phyloP scores from a whole-genome alignment of 306 rosid species.

The Coriaria nepalensis region DNA sequence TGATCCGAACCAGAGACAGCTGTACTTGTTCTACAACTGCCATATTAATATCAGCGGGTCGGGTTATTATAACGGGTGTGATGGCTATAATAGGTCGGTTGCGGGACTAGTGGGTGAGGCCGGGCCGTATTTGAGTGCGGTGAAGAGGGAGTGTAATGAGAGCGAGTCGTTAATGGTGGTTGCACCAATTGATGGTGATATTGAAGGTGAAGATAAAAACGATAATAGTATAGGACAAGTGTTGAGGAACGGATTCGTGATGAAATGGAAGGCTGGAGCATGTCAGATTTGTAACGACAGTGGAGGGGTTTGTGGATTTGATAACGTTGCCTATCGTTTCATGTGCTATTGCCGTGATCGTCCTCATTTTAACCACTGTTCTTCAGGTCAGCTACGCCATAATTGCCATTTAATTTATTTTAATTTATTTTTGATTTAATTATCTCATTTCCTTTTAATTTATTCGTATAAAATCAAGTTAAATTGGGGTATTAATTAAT shows the following conservation, averaged over 20 bases:
- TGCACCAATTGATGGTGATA: neutral
- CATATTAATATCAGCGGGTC: neutral
- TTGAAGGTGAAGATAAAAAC: neutral
- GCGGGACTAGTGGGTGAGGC: slow-evolving; percentile 19
- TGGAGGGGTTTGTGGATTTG: slow-evolving; percentile 48
- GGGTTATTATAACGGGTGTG: neutral
- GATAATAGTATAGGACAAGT: slow-evolving; percentile 8
- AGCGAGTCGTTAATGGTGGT: neutral
- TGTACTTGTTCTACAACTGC: slow-evolving; percentile 25
- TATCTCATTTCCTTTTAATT: too few species aligned
- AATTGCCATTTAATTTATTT: too few species aligned
- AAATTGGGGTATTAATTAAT: too few species aligned
- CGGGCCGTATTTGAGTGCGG: neutral
- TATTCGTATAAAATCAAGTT: too few species aligned
- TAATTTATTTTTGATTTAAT: too few species aligned
- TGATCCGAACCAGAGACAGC: neutral
- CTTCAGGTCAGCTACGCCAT: slow-evolving; percentile 38
- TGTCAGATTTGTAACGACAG: slow-evolving; percentile 16
- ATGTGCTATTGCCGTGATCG: slow-evolving; percentile 40
- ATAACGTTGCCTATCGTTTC: neutral
- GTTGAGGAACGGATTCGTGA: slow-evolving; percentile 31
- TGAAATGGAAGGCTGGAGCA: slow-evolving; percentile 29
- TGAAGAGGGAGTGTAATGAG: too few species aligned
- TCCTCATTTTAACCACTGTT: slow-evolving; percentile 36
- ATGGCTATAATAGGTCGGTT: slow-evolving; percentile 12